These are phyloP conservation scores for Diaporthe caulivora DNA, from an alignment of 2,329 filamentous ascomycete genomes.

Conservation along the genomic window DNA sequence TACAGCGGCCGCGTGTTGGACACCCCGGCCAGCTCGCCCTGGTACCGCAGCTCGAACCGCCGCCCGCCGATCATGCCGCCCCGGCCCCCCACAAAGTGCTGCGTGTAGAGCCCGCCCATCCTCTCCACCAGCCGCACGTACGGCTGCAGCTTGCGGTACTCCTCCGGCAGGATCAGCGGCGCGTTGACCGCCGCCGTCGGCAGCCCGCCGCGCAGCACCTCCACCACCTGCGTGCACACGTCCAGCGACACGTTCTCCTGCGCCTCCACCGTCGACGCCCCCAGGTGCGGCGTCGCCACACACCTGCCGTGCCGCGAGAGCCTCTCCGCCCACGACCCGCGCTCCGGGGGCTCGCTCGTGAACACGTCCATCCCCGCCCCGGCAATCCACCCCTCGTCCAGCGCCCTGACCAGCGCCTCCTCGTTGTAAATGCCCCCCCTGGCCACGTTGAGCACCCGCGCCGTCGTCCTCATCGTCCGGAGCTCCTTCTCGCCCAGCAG, in stretches of 20 bases:
- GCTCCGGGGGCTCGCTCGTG: constrained; percentile 75
- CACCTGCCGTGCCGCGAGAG: constrained; percentile 79
- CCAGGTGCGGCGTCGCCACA: constrained; percentile 83
- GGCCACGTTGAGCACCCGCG: constrained; percentile 83
- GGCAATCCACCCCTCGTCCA: constrained; percentile 78
- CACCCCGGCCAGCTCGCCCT: constrained; percentile 78
- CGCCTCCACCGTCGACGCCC: constrained; percentile 83
- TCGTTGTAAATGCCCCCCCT: constrained; percentile 86
- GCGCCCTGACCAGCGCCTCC: constrained; percentile 75
- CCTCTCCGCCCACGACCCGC: constrained; percentile 67
- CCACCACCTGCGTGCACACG: constrained; percentile 83
- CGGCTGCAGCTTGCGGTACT: constrained; percentile 82
- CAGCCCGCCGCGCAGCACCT: constrained; percentile 78
- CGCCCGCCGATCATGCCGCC: constrained; percentile 68
- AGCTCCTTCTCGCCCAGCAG: constrained; percentile 78
- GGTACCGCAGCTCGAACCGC: constrained; percentile 82
- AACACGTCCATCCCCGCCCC: constrained; percentile 87
- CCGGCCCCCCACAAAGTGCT: constrained; percentile 70
- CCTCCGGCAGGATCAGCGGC: constrained; percentile 83
- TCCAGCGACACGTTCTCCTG: constrained; percentile 88
- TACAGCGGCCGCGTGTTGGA: constrained; percentile 84
- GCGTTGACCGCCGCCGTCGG: constrained; percentile 85
- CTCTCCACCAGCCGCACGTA: constrained; percentile 83
- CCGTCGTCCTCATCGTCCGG: constrained; percentile 77
- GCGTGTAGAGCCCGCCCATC: constrained; percentile 83